phyloP scores from a whole-genome alignment of 116 monocot species.

The Trichopus zeylanicus region DNA sequence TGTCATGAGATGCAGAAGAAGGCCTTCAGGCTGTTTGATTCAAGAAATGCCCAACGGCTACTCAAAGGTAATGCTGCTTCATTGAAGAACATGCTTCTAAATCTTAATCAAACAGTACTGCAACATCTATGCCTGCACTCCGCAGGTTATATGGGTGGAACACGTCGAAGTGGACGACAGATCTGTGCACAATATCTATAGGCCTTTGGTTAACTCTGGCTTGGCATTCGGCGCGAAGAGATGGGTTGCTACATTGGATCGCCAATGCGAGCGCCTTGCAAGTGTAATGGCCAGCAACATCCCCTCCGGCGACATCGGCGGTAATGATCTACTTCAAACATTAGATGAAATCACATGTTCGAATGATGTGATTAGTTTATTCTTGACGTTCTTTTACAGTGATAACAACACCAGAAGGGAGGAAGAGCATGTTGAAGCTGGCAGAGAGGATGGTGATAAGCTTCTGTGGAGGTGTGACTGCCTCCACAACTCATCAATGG shows the following conservation, averaged over 20 bases:
- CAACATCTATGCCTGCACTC: too few species aligned
- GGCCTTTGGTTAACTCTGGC: slow-evolving; percentile 60
- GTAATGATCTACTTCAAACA: slow-evolving; percentile 14
- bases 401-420: slow-evolving; percentile 56
- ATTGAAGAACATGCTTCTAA: too few species aligned
- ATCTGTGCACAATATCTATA: slow-evolving; percentile 77
- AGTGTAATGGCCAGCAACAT: slow-evolving; percentile 80
- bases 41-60: slow-evolving; percentile 98
- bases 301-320: slow-evolving; percentile 65
- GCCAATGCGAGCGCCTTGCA: slow-evolving; percentile 81
- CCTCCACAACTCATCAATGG: slow-evolving; percentile 79
- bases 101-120: too few species aligned
- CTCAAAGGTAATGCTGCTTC: slow-evolving; percentile 98
- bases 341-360: neutral
- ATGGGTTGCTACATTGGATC: slow-evolving; percentile 73
- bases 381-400: slow-evolving; percentile 18
- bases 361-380: neutral
- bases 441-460: slow-evolving; percentile 88
- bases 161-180: slow-evolving; percentile 84
- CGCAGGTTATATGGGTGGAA: slow-evolving; percentile 95
- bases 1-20: slow-evolving; percentile 46
- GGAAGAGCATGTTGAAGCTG: slow-evolving; percentile 81
- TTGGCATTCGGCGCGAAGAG: slow-evolving; percentile 82
- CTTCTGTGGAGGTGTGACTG: slow-evolving; percentile 81
- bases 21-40: slow-evolving; percentile 91